Conservation (phyloP, 108 stramenopile genomes). For the Licmophora abbreviata region DNA sequence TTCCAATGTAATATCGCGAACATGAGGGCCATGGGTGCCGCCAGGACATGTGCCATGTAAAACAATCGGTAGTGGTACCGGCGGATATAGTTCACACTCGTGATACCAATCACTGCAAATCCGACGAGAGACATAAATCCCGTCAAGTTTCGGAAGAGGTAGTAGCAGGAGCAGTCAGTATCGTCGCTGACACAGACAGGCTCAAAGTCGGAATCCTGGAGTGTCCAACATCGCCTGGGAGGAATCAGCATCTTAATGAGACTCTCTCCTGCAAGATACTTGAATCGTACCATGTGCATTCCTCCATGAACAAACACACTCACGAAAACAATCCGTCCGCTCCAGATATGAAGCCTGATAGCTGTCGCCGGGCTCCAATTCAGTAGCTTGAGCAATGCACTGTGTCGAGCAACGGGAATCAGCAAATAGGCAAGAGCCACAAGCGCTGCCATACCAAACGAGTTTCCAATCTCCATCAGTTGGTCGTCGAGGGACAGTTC, state of each 20-base stretch:
- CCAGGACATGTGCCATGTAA: constrained; percentile 27
- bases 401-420: constrained; percentile 38
- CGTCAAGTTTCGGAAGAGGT: constrained; percentile 40
- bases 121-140: constrained; percentile 29
- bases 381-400: constrained; percentile 26
- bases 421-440: constrained; percentile 26
- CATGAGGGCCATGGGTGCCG: constrained; percentile 22
- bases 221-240: constrained; percentile 31
- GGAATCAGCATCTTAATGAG: constrained; percentile 18
- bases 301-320: constrained; percentile 27
- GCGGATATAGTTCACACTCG: constrained; percentile 32
- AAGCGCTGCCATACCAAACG: constrained; percentile 40
- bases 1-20: constrained; percentile 49
- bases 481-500: constrained; percentile 5
- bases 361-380: constrained; percentile 30
- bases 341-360: constrained; percentile 38
- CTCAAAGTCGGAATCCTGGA: constrained; percentile 13
- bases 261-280: constrained; percentile 12
- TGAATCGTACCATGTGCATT: constrained; percentile 27
- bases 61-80: constrained; percentile 37
- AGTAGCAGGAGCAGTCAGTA: constrained; percentile 35
- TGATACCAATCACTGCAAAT: constrained; percentile 26
- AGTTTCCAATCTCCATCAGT: constrained; percentile 25
- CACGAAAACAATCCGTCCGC: constrained; percentile 30
- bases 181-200: constrained; percentile 25